Percentiles rank a stretch among this genome's conserved stretches.
Conservation (phyloP, 768 basidiomycete species). For the Chalciporus piperatus region DNA sequence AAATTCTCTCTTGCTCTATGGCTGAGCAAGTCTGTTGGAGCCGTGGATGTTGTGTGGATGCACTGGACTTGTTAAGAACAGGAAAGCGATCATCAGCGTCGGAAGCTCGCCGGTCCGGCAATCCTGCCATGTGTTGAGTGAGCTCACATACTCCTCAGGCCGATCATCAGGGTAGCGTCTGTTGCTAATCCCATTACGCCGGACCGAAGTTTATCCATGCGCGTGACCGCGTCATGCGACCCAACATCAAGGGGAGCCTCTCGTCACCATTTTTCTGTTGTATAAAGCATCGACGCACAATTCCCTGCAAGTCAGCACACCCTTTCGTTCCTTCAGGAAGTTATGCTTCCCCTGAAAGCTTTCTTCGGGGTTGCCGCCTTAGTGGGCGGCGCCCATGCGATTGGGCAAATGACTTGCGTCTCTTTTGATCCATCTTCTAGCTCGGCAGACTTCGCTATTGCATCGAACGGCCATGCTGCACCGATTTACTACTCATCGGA, state of each 20-base stretch:
- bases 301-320: neutral
- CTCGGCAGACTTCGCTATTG: conserved; percentile 40
- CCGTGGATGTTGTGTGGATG: neutral
- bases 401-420: conserved; percentile 51
- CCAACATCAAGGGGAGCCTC: neutral
- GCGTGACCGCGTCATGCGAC: neutral
- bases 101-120: neutral
- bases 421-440: conserved; percentile 35
- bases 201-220: neutral
- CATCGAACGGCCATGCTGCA: conserved; percentile 43
- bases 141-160: neutral
- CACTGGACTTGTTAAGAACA: neutral
- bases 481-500: conserved; percentile 51
- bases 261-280: neutral
- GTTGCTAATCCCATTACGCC: neutral
- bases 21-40: neutral
- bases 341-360: conserved; percentile 13
- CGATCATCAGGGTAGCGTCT: neutral
- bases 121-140: neutral
- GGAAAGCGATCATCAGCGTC: neutral
- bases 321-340: neutral
- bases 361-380: neutral
- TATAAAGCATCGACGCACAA: neutral
- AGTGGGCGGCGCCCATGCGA: conserved; percentile 31
- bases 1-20: neutral